A percentile compares a stretch with the other conserved stretches of the same genome.
These are phyloP conservation scores for Neonectria punicea DNA, from an alignment of 2,329 filamentous ascomycete genomes.

Conservation along the genomic window DNA sequence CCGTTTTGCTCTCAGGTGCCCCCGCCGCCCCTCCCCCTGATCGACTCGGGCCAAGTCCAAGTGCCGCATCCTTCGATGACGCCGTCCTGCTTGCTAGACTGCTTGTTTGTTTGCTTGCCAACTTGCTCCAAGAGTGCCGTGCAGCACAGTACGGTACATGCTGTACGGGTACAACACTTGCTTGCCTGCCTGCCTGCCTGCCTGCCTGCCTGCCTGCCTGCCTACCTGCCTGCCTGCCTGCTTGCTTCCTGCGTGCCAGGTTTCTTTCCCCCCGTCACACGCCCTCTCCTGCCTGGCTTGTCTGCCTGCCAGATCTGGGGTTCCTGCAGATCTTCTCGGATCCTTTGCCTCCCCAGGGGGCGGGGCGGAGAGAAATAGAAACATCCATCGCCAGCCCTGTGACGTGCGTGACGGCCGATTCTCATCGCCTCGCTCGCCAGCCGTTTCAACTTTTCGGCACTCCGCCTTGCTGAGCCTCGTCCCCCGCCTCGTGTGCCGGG, in stretches of 20 bases:
- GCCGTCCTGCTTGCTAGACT: not conserved
- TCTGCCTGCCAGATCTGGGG: conserved; percentile 38
- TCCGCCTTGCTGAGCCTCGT: conserved; percentile 13
- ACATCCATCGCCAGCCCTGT: conserved; percentile 13
- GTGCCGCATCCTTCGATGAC: conserved; percentile 18
- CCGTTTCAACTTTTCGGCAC: not conserved
- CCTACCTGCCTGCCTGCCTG: too few species aligned
- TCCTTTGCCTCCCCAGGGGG: conserved; percentile 24
- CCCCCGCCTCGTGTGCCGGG: not conserved
- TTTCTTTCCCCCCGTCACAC: conserved; percentile 6
- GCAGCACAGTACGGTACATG: not conserved
- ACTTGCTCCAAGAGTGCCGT: not conserved
- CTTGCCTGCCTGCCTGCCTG: not conserved
- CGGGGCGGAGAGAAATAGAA: not conserved
- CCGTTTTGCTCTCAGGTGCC: not conserved
- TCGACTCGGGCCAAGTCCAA: conserved; percentile 13
- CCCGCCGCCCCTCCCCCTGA: conserved; percentile 3
- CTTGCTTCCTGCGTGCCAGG: not conserved
- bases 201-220: not conserved
- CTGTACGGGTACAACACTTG: not conserved
- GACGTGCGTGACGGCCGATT: conserved; percentile 11
- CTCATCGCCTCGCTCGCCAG: conserved; percentile 15
- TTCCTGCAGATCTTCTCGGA: conserved; percentile 42
- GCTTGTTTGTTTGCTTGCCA: not conserved
- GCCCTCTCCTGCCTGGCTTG: conserved; percentile 9